These are phyloP conservation scores for Amanita molliuscula DNA, from an alignment of 768 basidiomycete genomes.

Conservation along the genomic window DNA sequence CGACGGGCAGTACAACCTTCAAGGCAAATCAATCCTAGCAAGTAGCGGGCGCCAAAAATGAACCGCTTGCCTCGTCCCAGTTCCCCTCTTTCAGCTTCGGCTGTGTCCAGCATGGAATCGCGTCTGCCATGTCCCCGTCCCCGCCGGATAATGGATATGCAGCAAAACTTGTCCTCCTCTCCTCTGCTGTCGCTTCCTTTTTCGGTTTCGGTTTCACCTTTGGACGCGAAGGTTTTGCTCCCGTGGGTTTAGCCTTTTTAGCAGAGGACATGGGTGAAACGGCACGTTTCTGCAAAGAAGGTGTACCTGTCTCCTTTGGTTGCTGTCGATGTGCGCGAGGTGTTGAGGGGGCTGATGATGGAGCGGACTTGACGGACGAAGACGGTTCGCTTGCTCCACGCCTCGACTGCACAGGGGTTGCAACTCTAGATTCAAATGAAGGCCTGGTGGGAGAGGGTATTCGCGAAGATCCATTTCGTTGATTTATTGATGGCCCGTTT, in stretches of 20 bases:
- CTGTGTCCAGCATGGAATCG: constrained; percentile 78
- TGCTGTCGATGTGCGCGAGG: constrained; percentile 18
- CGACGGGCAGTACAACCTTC: constrained; percentile 76
- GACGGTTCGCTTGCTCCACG: constrained; percentile 29
- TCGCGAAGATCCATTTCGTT: constrained; percentile 16
- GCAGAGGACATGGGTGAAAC: constrained; percentile 21
- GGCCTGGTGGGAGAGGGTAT: constrained; percentile 30
- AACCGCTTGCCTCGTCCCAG: constrained; percentile 67
- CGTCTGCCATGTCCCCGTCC: constrained; percentile 47
- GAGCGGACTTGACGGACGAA: constrained; percentile 19
- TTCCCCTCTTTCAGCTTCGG: constrained; percentile 58
- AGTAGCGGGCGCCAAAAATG: constrained; percentile 4
- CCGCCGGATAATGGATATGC: constrained; percentile 51
- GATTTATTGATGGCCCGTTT: constrained; percentile 23
- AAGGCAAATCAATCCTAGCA: constrained; percentile 3
- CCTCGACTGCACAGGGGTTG: constrained; percentile 29
- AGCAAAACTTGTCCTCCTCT: constrained; percentile 48
- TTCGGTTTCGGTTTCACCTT: constrained; percentile 25
- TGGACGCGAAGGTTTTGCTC: constrained; percentile 24
- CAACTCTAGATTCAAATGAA: constrained; percentile 33
- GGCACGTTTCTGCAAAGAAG: constrained; percentile 19
- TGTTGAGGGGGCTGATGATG: constrained; percentile 16
- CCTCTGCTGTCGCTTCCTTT: constrained; percentile 30
- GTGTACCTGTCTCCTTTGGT: constrained; percentile 16
- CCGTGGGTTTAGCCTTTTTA: constrained; percentile 10